Evolutionary conservation across 169 alveolate genomes (phyloP).

Genomic region (Plasmodium billcollinsi): DNA sequence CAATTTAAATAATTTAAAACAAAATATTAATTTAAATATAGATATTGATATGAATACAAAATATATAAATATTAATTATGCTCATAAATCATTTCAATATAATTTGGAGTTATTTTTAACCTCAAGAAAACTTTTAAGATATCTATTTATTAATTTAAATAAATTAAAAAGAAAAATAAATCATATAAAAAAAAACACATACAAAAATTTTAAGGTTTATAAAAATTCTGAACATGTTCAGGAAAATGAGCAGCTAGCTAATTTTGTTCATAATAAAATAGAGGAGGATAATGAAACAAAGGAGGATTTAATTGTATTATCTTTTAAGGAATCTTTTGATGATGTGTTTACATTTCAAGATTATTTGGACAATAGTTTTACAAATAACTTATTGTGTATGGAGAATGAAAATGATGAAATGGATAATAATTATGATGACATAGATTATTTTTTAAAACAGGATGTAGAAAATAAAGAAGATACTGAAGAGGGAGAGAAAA

Average conservation of each 20-base stretch:
- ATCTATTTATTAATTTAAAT: conserved; percentile 22
- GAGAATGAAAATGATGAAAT: conserved; percentile 5
- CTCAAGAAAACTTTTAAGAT: conserved; percentile 39
- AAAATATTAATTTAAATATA: conserved; percentile 38
- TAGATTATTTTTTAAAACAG: background rate
- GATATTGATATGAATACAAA: conserved; percentile 36
- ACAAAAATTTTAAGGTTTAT: background rate
- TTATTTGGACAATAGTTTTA: conserved; percentile 37
- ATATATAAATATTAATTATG: conserved; percentile 18
- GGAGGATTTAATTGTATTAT: conserved; percentile 15
- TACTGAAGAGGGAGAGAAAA: background rate
- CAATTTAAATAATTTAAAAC: conserved; percentile 66
- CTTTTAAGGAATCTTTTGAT: conserved; percentile 50
- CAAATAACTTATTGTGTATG: conserved; percentile 1
- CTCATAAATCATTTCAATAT: conserved; percentile 22
- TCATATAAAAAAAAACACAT: conserved; percentile 18
- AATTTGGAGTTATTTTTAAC: conserved; percentile 56
- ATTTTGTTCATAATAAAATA: conserved; percentile 4
- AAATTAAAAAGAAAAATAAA: conserved; percentile 31
- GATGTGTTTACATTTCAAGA: conserved; percentile 60
- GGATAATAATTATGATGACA: background rate
- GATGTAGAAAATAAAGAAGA: background rate
- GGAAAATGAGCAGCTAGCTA: background rate
- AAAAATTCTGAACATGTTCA: background rate
- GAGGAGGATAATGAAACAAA: conserved; percentile 4